These are phyloP conservation scores for Adiantum capillusveneris DNA, from an alignment of 75 land plant genomes.

Conservation along the genomic window DNA sequence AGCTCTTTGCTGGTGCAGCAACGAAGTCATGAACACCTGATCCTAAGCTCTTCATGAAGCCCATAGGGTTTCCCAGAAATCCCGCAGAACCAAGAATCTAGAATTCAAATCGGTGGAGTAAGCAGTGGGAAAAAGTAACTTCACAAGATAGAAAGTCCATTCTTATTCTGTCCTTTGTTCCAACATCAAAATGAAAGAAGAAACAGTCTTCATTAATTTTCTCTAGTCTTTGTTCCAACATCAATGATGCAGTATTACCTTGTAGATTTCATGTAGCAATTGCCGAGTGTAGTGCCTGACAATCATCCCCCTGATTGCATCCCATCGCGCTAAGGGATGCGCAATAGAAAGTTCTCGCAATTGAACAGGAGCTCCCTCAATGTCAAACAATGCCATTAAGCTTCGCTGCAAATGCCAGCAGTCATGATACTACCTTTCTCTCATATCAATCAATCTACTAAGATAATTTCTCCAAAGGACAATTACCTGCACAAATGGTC, in stretches of 20 bases:
- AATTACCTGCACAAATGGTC: constrained; percentile 40
- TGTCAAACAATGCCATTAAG: constrained; percentile 82
- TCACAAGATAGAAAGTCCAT: no score
- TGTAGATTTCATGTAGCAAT: constrained; percentile 83
- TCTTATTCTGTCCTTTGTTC: no score
- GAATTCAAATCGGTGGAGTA: no score
- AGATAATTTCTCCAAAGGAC: not conserved
- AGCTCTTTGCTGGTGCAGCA: constrained; percentile 59
- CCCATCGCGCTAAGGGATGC: constrained; percentile 82
- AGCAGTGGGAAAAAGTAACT: no score
- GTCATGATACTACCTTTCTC: no score
- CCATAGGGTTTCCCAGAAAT: constrained; percentile 94
- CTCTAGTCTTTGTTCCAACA: no score
- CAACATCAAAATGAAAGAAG: no score
- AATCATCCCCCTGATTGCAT: constrained; percentile 68
- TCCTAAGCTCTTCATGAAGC: constrained; percentile 79
- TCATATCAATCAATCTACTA: no score
- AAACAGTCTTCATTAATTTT: no score
- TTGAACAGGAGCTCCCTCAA: constrained; percentile 78
- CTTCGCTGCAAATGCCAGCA: constrained; percentile 51
- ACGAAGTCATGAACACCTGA: constrained; percentile 87
- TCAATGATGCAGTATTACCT: constrained; percentile 55
- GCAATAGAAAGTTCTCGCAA: constrained; percentile 51
- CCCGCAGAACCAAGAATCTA: constrained; percentile 98
- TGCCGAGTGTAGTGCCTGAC: constrained; percentile 78